phyloP scores from a whole-genome alignment of 208 protist genomes.

The Willaertia magna region DNA sequence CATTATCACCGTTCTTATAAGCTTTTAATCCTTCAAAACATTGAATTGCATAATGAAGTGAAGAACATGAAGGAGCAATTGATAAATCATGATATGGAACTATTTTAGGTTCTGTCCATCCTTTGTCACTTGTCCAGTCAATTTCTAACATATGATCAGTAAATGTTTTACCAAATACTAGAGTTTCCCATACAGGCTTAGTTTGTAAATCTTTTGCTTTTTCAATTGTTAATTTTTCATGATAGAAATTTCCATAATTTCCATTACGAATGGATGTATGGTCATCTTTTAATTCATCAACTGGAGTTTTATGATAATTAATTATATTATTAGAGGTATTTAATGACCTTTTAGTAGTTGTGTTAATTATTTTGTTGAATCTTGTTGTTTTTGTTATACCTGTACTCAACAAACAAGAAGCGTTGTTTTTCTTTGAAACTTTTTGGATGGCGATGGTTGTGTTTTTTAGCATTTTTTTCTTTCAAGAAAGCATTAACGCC shows the following conservation, averaged over 20 bases:
- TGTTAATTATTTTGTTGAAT: too few relatives aligned
- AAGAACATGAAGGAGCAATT: slow-evolving; percentile 40
- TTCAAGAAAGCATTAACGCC: too few relatives aligned
- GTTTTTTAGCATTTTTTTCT: too few relatives aligned
- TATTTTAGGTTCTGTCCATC: slow-evolving; percentile 55
- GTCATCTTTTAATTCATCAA: neutral
- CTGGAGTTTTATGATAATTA: too few relatives aligned
- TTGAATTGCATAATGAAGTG: slow-evolving; percentile 61
- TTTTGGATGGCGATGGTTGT: too few relatives aligned
- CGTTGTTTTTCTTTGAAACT: too few relatives aligned
- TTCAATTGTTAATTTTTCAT: neutral
- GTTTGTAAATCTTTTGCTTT: neutral
- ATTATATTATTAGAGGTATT: too few relatives aligned
- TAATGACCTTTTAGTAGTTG: too few relatives aligned
- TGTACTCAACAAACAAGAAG: too few relatives aligned
- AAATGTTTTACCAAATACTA: slow-evolving; percentile 57
- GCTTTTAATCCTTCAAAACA: slow-evolving; percentile 97
- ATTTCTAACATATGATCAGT: slow-evolving; percentile 61
- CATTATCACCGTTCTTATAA: slow-evolving; percentile 63
- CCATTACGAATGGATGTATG: neutral
- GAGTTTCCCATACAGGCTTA: neutral
- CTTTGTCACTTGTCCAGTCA: slow-evolving; percentile 38
- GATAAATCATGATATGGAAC: slow-evolving; percentile 35
- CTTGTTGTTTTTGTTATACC: too few relatives aligned
- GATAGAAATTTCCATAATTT: neutral